Conservation (phyloP, 345 rosid species). For the Abelmoschus esculentus region DNA sequence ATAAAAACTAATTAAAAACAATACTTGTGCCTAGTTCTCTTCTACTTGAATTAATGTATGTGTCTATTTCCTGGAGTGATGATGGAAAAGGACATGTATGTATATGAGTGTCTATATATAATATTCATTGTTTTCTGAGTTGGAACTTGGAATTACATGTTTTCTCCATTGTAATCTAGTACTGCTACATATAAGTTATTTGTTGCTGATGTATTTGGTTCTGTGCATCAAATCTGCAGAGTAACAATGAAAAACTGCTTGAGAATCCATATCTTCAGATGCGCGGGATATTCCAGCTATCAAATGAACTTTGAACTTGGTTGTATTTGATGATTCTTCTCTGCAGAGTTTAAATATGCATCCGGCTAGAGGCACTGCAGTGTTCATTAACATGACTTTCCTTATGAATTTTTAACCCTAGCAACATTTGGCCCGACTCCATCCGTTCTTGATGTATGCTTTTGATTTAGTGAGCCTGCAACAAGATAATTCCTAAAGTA, state of each 20-base stretch:
- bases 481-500: conserved; percentile 3
- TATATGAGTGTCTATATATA: background rate
- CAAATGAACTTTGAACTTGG: conserved; percentile 47
- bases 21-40: too few relatives aligned
- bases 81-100: background rate
- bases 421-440: conserved; percentile 8
- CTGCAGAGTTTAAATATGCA: background rate
- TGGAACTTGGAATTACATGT: background rate
- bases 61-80: background rate
- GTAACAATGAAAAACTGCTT: conserved; percentile 91
- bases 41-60: background rate
- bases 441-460: conserved; percentile 1
- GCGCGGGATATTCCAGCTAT: conserved; percentile 90
- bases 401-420: conserved; percentile 1
- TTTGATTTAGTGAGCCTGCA: conserved; percentile 4
- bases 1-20: too few relatives aligned
- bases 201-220: conserved; percentile 12
- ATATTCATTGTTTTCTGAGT: background rate
- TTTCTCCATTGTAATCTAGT: background rate
- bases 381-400: background rate
- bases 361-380: conserved; percentile 1
- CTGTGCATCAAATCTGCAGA: conserved; percentile 40
- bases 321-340: conserved; percentile 18
- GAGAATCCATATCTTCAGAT: conserved; percentile 98
- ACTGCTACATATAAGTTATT: background rate